Evolutionary conservation across 2,329 filamentous ascomycete genomes (phyloP).

Genomic region (Fusarium gaditjirri): DNA sequence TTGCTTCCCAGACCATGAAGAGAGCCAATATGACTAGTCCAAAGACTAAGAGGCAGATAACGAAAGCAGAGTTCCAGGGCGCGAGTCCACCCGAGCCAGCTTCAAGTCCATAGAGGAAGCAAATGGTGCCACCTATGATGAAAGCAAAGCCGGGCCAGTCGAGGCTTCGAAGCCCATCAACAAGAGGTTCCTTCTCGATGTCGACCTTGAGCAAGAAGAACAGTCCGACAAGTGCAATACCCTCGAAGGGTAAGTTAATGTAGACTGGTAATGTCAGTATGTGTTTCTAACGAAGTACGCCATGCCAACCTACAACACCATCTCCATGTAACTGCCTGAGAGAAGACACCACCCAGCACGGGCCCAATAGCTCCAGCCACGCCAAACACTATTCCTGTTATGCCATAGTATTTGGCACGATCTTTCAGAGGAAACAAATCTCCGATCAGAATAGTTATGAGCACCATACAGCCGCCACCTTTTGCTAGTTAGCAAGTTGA

Average conservation of each 20-base stretch:
- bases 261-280: conserved; percentile 53
- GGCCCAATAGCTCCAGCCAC: conserved; percentile 73
- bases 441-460: conserved; percentile 53
- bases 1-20: conserved; percentile 79
- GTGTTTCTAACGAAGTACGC: fast-evolving
- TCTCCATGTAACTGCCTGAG: conserved; percentile 69
- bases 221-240: conserved; percentile 57
- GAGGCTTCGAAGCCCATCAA: conserved; percentile 70
- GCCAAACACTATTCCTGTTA: conserved; percentile 68
- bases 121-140: conserved; percentile 82
- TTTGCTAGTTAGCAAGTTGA: neutral
- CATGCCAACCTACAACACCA: conserved; percentile 62
- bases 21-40: conserved; percentile 70
- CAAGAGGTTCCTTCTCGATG: conserved; percentile 71
- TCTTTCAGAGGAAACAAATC: conserved; percentile 63
- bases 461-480: conserved; percentile 34
- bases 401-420: conserved; percentile 61
- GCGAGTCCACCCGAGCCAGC: conserved; percentile 76
- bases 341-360: conserved; percentile 74
- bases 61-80: conserved; percentile 78
- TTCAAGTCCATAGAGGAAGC: conserved; percentile 87
- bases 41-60: conserved; percentile 82
- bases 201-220: conserved; percentile 74
- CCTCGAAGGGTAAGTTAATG: conserved; percentile 66
- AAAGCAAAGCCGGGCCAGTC: conserved; percentile 66